These are phyloP conservation scores for Chrysanthemum lavandulifolium DNA, from an alignment of 129 eudicot species.

Conservation along the genomic window DNA sequence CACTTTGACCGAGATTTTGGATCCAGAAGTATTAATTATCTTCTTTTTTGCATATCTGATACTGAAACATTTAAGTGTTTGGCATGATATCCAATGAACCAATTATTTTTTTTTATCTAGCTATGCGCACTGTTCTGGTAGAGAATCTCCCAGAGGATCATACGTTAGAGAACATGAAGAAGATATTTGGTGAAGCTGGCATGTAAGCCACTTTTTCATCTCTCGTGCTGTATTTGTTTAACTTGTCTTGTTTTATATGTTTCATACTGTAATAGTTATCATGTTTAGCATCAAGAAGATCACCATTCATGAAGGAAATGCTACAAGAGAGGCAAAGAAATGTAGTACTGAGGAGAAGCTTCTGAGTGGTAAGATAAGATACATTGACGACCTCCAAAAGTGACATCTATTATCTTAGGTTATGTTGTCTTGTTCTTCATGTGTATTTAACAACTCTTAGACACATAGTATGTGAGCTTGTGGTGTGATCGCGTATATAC, in stretches of 20 bases:
- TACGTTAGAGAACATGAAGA: conserved; percentile 65
- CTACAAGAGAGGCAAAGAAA: conserved; percentile 52
- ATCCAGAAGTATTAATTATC: conserved; percentile 63
- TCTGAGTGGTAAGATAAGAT: conserved; percentile 71
- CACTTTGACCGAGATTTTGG: conserved; percentile 49
- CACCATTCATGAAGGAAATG: conserved; percentile 65
- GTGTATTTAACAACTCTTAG: not conserved
- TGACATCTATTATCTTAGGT: not conserved
- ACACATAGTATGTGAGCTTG: not conserved
- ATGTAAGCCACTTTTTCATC: conserved; percentile 41
- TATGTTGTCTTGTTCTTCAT: not conserved
- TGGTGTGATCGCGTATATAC: not conserved
- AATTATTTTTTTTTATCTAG: conserved; percentile 29
- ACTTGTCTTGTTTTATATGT: not conserved
- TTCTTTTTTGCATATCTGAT: conserved; percentile 6
- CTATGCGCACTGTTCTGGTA: conserved; percentile 86
- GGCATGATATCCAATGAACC: conserved; percentile 16
- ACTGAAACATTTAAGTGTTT: not conserved
- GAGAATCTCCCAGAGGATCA: conserved; percentile 97
- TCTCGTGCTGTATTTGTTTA: not conserved
- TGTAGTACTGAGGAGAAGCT: conserved; percentile 69
- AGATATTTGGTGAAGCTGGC: conserved; percentile 70
- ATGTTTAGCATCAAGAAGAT: conserved; percentile 66
- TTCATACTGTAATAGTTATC: not conserved
- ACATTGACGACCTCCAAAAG: not conserved